phyloP scores from a whole-genome alignment of 805 yeast species.

The Deakozyma indianensis region DNA sequence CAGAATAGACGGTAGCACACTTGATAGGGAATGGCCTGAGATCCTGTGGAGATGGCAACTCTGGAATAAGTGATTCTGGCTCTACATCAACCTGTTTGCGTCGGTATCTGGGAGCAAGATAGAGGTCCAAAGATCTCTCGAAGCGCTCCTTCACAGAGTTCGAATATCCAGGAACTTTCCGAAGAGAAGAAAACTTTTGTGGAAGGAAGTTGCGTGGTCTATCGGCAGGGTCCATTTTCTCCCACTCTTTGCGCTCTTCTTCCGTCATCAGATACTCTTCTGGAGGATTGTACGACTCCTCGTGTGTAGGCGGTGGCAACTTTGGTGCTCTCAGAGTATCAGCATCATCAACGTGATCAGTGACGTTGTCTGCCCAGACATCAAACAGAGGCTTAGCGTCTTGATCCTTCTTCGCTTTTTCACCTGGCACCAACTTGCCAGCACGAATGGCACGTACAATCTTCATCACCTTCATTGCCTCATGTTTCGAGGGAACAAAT shows the following conservation, averaged over 20 bases:
- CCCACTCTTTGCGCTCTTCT: slow-evolving; percentile 65
- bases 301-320: slow-evolving; percentile 89
- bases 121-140: slow-evolving; percentile 86
- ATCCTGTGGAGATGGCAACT: slow-evolving; percentile 92
- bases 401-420: slow-evolving; percentile 35
- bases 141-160: slow-evolving; percentile 79
- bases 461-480: slow-evolving; percentile 93
- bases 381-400: slow-evolving; percentile 35
- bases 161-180: slow-evolving; percentile 88
- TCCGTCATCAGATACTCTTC: slow-evolving; percentile 76
- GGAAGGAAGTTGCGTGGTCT: slow-evolving; percentile 72
- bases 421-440: slow-evolving; percentile 79
- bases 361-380: slow-evolving; percentile 66
- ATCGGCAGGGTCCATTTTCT: slow-evolving; percentile 55
- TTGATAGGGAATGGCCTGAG: slow-evolving; percentile 91
- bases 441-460: slow-evolving; percentile 92
- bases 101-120: slow-evolving; percentile 91
- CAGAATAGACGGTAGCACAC: slow-evolving; percentile 69
- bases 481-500: slow-evolving; percentile 92
- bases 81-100: slow-evolving; percentile 83
- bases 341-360: slow-evolving; percentile 51
- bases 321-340: slow-evolving; percentile 87
- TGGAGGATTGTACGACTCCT: slow-evolving; percentile 95
- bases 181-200: slow-evolving; percentile 62
- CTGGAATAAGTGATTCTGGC: slow-evolving; percentile 91